Percentiles rank a stretch among this genome's conserved stretches.
These are phyloP conservation scores for Daldinia caldariorum DNA, from an alignment of 495 filamentous ascomycete genomes.

Conservation along the genomic window DNA sequence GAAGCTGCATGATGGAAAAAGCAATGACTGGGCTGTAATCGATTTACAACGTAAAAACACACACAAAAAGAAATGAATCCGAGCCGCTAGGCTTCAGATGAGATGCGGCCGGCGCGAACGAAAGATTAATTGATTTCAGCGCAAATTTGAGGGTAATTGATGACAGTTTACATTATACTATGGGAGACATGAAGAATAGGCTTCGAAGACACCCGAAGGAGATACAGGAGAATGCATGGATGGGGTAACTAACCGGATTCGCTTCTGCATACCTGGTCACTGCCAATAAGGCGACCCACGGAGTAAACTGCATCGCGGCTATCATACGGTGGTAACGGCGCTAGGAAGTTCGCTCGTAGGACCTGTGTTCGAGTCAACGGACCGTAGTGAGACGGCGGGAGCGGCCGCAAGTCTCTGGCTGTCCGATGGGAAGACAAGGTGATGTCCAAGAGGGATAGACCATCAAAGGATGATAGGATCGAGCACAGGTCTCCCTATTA, in stretches of 20 bases:
- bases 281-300: conserved; percentile 33
- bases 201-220: neutral
- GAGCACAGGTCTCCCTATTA: conserved; percentile 30
- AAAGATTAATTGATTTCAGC: neutral
- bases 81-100: neutral
- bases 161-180: neutral
- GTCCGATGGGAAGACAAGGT: conserved; percentile 19
- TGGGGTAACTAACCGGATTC: conserved; percentile 31
- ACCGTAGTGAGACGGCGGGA: conserved; percentile 21
- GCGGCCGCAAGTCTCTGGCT: conserved; percentile 11
- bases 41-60: neutral
- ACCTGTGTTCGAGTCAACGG: conserved; percentile 17
- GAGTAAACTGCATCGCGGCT: conserved; percentile 31
- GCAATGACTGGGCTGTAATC: conserved; percentile 10
- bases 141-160: neutral
- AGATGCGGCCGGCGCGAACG: neutral
- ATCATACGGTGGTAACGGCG: conserved; percentile 11
- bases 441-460: conserved; percentile 21
- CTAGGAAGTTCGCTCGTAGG: conserved; percentile 14
- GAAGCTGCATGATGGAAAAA: conserved; percentile 17
- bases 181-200: conserved; percentile 10
- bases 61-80: neutral
- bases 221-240: conserved; percentile 3
- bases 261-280: conserved; percentile 23
- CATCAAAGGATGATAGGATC: conserved; percentile 3